Evolutionary conservation across 495 filamentous ascomycete species (phyloP), one percentile per base, ranked within the genome.

Genomic region (Penicillium bovifimosum): DNA sequence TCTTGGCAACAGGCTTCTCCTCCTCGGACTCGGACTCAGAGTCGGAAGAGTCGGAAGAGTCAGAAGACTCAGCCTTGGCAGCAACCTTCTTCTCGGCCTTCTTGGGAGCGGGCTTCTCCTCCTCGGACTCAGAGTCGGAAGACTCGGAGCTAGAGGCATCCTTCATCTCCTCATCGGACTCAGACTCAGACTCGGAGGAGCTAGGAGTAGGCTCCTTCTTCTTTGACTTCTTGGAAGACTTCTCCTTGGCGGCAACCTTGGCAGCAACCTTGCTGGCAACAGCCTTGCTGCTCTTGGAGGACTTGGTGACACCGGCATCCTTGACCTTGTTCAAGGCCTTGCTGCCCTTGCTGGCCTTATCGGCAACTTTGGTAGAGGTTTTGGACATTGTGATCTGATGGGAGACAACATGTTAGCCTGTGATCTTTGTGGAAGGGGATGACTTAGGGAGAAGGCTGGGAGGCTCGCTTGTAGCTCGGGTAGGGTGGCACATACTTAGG

Each of bases 281-380:
- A 55, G 71, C 63, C 66, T 78, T 78, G 73, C 71, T 75, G 71
- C 78, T 78, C 47, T 73, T 52, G 59, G 76, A 74, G 32, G 74
- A 54, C 70, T 80, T 80, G 68, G 68, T 69, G 50, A 80, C 69
- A 46, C 69, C 76, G 56, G 72, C 66, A 60, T 74, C 68, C 70
- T 79, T 79, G 72, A 77, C 76, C 68, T 78, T 77, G 66, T 61
- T 70, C 59, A 79, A 45, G 58, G 66, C 49, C 70, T 79, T 78
- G 69, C 66, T 65, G 64, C 64, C 63, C 70, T 79, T 78, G 70
- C 63, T 64, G 65, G 64, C 63, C 65, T 76, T 76, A 49, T 77
- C 70, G 52, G 58, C 65, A 68, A 69, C 64, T 67, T 80, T 80
- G 46, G 41, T 16, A 17, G 76, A 40, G 18, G 76, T 72, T 67